Evolutionary conservation across 2,329 filamentous ascomycete genomes (phyloP).

Genomic region (Colletotrichum kahawae): DNA sequence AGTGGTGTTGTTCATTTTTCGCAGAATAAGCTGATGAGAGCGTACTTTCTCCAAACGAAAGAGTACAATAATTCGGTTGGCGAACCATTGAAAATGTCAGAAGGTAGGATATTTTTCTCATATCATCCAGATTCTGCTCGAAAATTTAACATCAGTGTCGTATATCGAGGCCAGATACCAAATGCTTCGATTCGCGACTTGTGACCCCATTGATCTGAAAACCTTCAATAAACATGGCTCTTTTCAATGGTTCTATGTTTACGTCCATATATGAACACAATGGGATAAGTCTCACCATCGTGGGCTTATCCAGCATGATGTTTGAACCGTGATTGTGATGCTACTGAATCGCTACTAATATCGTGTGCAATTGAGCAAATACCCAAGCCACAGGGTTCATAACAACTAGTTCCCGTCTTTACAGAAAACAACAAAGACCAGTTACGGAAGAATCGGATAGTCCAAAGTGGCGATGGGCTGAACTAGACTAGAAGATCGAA

Average conservation of each 20-base stretch:
- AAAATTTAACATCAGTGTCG: rapidly evolving
- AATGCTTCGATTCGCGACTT: not conserved
- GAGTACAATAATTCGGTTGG: not conserved
- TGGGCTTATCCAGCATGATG: not conserved
- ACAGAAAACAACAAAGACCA: not conserved
- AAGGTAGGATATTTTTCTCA: not conserved
- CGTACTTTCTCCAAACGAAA: not conserved
- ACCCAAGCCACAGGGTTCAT: not conserved
- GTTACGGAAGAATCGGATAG: not conserved
- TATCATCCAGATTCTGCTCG: not conserved
- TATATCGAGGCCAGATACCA: not conserved
- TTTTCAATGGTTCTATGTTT: not conserved
- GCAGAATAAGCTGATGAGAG: not conserved
- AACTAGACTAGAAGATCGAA: not conserved
- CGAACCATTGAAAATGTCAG: rapidly evolving
- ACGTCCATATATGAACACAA: not conserved
- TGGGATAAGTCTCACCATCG: not conserved
- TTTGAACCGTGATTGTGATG: not conserved
- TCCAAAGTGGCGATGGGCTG: not conserved
- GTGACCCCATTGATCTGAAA: not conserved
- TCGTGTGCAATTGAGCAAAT: not conserved
- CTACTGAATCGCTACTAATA: not conserved
- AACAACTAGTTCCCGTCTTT: not conserved
- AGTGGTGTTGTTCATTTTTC: not conserved
- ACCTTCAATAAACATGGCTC: not conserved